Evolutionary conservation across 2,329 filamentous ascomycete species (phyloP).

Genomic region (Bipolaris sorokiniana): DNA sequence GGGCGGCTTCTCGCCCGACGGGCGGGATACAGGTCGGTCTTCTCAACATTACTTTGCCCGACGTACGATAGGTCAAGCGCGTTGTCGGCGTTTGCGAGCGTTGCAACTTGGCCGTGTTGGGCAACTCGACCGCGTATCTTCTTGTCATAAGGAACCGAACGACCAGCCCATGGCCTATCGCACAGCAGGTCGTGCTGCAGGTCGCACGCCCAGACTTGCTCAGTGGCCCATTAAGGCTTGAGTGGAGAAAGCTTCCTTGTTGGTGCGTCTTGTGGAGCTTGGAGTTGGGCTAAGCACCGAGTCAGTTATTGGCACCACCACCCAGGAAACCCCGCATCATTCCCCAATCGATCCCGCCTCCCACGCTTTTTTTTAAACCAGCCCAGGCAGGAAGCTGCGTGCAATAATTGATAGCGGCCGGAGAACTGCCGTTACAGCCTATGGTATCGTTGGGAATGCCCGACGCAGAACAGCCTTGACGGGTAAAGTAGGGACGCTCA

Average conservation of each 20-base stretch:
- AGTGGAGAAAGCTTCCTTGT: constrained; percentile 28
- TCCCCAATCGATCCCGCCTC: constrained; percentile 13
- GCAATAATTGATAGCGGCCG: background rate
- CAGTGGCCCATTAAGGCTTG: constrained; percentile 20
- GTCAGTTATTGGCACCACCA: constrained; percentile 4
- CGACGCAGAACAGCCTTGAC: background rate
- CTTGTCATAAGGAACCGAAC: constrained; percentile 2
- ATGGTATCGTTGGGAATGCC: background rate
- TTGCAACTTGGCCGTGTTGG: constrained; percentile 3
- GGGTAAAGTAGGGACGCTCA: constrained; percentile 2
- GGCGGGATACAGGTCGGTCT: constrained; percentile 6
- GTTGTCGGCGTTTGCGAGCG: constrained; percentile 4
- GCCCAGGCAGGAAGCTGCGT: background rate
- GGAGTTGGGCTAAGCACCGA: constrained; percentile 12
- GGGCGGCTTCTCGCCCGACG: background rate
- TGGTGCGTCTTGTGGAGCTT: constrained; percentile 19
- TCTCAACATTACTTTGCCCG: constrained; percentile 1
- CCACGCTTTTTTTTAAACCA: background rate
- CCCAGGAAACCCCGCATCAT: constrained; percentile 14
- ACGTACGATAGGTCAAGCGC: constrained; percentile 5
- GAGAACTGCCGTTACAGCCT: background rate
- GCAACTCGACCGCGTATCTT: constrained; percentile 7
- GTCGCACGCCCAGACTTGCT: constrained; percentile 25
- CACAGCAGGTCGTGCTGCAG: background rate
- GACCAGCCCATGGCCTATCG: background rate